Percentiles rank a stretch among this genome's conserved stretches.
These are phyloP conservation scores for Kurtzmaniella cleridarum DNA, from an alignment of 805 yeast genomes.

Conservation along the genomic window DNA sequence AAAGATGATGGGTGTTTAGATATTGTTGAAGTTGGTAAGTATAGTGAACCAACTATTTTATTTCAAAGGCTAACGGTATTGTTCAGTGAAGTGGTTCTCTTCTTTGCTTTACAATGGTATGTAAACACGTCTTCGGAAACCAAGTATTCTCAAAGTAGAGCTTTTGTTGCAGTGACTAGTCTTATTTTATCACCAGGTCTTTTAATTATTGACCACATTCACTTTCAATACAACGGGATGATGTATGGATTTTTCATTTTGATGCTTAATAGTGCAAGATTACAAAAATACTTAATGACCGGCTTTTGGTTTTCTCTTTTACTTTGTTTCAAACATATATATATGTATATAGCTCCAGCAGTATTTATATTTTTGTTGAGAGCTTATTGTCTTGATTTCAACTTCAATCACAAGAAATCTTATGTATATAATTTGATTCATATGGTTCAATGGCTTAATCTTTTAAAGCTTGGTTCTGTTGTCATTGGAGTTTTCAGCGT, in stretches of 20 bases:
- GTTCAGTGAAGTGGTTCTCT: slow-evolving; percentile 65
- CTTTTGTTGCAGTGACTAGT: slow-evolving; percentile 76
- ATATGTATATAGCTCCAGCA: slow-evolving; percentile 90
- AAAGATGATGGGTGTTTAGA: slow-evolving; percentile 72
- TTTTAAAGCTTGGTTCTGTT: slow-evolving; percentile 56
- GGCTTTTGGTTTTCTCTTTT: slow-evolving; percentile 69
- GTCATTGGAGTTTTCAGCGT: slow-evolving; percentile 57
- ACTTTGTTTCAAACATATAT: slow-evolving; percentile 91
- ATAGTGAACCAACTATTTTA: slow-evolving; percentile 72
- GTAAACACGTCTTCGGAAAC: slow-evolving; percentile 41
- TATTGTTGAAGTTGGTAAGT: slow-evolving; percentile 57
- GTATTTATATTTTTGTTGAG: slow-evolving; percentile 76
- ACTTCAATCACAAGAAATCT: slow-evolving; percentile 18
- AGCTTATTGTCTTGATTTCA: slow-evolving; percentile 57
- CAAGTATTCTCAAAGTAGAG: slow-evolving; percentile 37
- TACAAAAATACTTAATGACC: slow-evolving; percentile 50
- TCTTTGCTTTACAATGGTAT: slow-evolving; percentile 65
- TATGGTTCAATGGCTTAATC: slow-evolving; percentile 49
- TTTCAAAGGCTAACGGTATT: slow-evolving; percentile 84
- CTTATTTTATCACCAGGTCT: slow-evolving; percentile 86
- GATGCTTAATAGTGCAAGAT: slow-evolving; percentile 66
- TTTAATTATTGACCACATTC: slow-evolving; percentile 88
- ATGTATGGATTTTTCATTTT: slow-evolving; percentile 78
- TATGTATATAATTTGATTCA: slow-evolving; percentile 21
- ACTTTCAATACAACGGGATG: slow-evolving; percentile 95